Evolutionary conservation across 768 basidiomycete genomes (phyloP).

Genomic region (Mycena olivaceomarginata): DNA sequence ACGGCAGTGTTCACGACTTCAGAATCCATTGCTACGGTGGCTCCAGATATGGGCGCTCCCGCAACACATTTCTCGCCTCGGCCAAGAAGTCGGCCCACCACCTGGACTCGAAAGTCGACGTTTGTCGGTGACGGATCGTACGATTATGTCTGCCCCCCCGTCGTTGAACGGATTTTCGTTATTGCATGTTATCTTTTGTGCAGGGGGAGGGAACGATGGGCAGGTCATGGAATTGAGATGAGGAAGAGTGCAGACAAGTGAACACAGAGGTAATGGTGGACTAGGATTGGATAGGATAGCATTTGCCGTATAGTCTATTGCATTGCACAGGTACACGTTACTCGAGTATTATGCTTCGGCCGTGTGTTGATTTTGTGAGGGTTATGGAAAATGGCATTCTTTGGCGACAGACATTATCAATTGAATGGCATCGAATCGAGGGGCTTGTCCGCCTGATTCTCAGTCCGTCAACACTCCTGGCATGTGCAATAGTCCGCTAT

Average conservation of each 20-base stretch:
- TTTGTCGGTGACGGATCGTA: slow-evolving; percentile 14
- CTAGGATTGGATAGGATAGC: no score
- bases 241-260: not conserved
- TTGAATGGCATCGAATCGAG: not conserved
- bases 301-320: no score
- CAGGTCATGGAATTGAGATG: slow-evolving; percentile 4
- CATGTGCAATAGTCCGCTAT: not conserved
- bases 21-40: slow-evolving; percentile 36
- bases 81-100: slow-evolving; percentile 50
- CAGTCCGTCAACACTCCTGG: not conserved
- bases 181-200: not conserved
- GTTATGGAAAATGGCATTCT: not conserved
- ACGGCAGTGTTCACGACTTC: slow-evolving; percentile 43
- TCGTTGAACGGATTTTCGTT: slow-evolving; percentile 12
- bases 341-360: not conserved
- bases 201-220: not conserved
- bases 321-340: no score
- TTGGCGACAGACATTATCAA: not conserved
- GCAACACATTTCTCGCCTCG: slow-evolving; percentile 40
- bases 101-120: slow-evolving; percentile 30
- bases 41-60: slow-evolving; percentile 43
- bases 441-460: not conserved
- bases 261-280: no score
- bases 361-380: no score
- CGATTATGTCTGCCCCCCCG: slow-evolving; percentile 24